Base-by-base conservation (phyloP, 495 filamentous ascomycete genomes). In the Usnea hakonensis region DNA sequence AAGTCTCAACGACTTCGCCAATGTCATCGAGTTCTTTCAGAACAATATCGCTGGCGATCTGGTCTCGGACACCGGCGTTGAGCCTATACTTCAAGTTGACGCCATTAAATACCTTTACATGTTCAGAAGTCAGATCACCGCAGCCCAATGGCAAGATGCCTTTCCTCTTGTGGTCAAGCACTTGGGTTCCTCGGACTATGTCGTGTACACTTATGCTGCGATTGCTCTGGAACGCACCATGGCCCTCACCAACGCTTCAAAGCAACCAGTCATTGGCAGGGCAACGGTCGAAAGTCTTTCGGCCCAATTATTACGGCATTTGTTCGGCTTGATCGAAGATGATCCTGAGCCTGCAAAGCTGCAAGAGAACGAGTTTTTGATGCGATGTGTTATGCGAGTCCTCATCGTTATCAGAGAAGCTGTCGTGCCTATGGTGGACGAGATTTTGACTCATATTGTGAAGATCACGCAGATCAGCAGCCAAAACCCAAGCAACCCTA, bases 331-430 rank as follows among this genome's bases (percentile, higher is more conserved):
- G 19, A 90, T 99, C 61, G 85, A 93, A 65, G 87, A 85, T 63
- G 85, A 95, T 64, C 75, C 78, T 0, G 85, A 86, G 13, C 87
- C 95, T 26, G 84, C 93, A 66, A 97, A 97, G 79, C 85, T 97
- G 61, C 94, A 97, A 71, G 95, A 99, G 74, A 97, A 99, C 69
- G 95, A 99, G 71, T 99, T 96, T 72, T 75, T 99, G 64, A 97
- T 99, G 91, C 87, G 88, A 58, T 97, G 95, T 72, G 88, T 96
- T 33, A 99, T 99, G 95, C 82, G 95, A 57, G 91, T 97, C 11
- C 77, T 99, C 61, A 89, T 97, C 64, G 90, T 96, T 60, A 87
- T 96, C 71, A 88, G 86, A 70, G 93, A 96, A 23, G 83, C 84
- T 53, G 80, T 90, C 17, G 69, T 84, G 33, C 77, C 84, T n/a